These are phyloP conservation scores for Chaetomium sp. DNA, from an alignment of 2,329 filamentous ascomycete genomes.

Conservation along the genomic window DNA sequence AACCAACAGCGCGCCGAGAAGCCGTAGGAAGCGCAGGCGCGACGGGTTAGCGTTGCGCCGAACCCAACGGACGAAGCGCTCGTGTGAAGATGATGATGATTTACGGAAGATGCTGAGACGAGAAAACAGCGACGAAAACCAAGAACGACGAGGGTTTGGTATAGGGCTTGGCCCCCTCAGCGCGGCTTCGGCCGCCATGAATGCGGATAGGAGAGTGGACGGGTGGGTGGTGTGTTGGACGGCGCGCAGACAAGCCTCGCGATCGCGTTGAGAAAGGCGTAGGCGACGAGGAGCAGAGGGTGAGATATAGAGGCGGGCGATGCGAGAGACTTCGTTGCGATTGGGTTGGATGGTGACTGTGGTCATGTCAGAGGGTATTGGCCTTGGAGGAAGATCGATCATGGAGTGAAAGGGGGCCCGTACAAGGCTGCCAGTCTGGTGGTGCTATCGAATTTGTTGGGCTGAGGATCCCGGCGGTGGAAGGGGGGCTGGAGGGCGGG, in stretches of 20 bases:
- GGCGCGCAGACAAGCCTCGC: constrained; percentile 34
- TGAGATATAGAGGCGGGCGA: constrained; percentile 35
- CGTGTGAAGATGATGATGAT: constrained; percentile 24
- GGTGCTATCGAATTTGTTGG: constrained; percentile 12
- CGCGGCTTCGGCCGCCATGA: constrained; percentile 31
- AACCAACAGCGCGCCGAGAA: neutral
- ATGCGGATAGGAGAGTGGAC: constrained; percentile 36
- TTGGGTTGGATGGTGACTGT: constrained; percentile 35
- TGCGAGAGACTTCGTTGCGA: constrained; percentile 33
- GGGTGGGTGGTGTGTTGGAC: constrained; percentile 39
- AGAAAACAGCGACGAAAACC: too few relatives aligned
- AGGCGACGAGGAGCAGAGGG: constrained; percentile 31
- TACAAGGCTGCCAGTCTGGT: constrained; percentile 19
- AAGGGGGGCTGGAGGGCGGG: constrained; percentile 4
- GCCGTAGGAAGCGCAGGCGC: constrained; percentile 27
- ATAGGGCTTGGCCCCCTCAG: constrained; percentile 28
- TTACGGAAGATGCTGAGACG: too few relatives aligned
- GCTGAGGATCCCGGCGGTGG: constrained; percentile 12
- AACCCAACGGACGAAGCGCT: constrained; percentile 35
- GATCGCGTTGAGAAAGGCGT: constrained; percentile 34
- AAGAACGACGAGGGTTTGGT: too few relatives aligned
- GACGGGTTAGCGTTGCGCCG: constrained; percentile 34
- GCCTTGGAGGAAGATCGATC: neutral
- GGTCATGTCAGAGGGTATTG: neutral
- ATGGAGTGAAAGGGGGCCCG: neutral